Base-by-base conservation (phyloP, 208 protist species). In the Acanthamoeba sp. region DNA sequence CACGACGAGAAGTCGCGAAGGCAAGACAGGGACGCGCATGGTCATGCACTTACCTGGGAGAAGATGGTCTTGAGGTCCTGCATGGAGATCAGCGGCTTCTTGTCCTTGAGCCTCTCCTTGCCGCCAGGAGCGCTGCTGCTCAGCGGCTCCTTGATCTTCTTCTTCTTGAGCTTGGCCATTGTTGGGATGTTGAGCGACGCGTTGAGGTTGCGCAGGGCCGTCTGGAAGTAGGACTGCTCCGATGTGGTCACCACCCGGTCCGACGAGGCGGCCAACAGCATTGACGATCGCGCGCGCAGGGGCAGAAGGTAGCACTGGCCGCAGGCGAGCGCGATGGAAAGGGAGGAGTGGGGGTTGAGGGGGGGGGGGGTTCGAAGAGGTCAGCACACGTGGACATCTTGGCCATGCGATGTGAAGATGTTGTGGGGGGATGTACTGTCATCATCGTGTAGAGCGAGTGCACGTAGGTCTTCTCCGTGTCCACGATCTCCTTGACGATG, bases 21-120 rank as follows among this genome's bases (percentile, higher is more conserved):
- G n/a, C n/a, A n/a, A n/a, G n/a, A 27, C 55, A 62, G 16, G 22
- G 12, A 27, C 22, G 22, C 22, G 16, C 22, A 12, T 62, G 55
- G 62, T 4, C 29, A 69, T 69, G 62, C 27, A 38, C 64, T 9
- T 52, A 52, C 73, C 73, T 84, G 73, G 3, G 73, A 84, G 40
- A 84, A 84, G 40, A 84, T 84, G 40, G 73, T 84, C 73, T 84
- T 84, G 73, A 84, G 73, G 38, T 84, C 73, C 4, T 84, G 73
- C 5, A 4, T 24, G 42, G 34, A 32, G 16, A 84, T 48, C 24
- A 84, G 22, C 14, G 73, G 73, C n/a, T 6, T 84, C 38, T 48
- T 84, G 38, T 52, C 27, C 22, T 24, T 84, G 18, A 50, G 24
- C 73, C 52, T 73, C 4, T 73, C 64, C 64, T 73, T 73, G 24